These are phyloP conservation scores for Bolboschoenus planiculmis DNA, from an alignment of 176 grass and related monocot species.

Conservation along the genomic window DNA sequence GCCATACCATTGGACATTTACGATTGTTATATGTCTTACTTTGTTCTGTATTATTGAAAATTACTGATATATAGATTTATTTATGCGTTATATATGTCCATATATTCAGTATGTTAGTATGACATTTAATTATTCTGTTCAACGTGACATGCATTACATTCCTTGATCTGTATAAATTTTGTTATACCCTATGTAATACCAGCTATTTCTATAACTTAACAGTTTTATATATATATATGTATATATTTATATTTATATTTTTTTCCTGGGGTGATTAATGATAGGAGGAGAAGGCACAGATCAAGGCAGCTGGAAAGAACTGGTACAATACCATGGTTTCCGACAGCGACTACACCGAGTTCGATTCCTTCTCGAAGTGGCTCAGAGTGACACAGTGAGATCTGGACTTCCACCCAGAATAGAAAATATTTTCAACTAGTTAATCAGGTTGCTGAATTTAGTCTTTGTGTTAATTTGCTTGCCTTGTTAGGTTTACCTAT, in stretches of 20 bases:
- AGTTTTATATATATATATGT: too few species aligned
- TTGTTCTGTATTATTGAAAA: not conserved
- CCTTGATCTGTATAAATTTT: not conserved
- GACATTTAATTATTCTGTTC: not conserved
- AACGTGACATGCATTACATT: not conserved
- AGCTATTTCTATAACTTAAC: not conserved
- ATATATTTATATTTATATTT: not conserved
- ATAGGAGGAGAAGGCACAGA: constrained; percentile 22
- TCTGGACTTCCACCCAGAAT: not conserved
- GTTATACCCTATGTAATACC: not conserved
- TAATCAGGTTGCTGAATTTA: not conserved
- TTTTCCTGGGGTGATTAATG: not conserved
- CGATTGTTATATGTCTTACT: not conserved
- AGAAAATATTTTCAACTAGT: not conserved
- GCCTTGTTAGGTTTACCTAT: not conserved
- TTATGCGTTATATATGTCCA: not conserved
- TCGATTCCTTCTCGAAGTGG: constrained; percentile 72
- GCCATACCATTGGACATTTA: not conserved
- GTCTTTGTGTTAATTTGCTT: not conserved
- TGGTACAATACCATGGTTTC: constrained; percentile 89
- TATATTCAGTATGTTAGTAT: not conserved
- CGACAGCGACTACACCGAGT: constrained; percentile 46
- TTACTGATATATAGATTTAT: not conserved
- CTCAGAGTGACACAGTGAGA: constrained; percentile 51
- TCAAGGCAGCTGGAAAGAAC: constrained; percentile 52